A percentile compares a stretch with the other conserved stretches of the same genome.
phyloP scores from a whole-genome alignment of 1,284 basidiomycete species.

The Trametes polyzona region DNA sequence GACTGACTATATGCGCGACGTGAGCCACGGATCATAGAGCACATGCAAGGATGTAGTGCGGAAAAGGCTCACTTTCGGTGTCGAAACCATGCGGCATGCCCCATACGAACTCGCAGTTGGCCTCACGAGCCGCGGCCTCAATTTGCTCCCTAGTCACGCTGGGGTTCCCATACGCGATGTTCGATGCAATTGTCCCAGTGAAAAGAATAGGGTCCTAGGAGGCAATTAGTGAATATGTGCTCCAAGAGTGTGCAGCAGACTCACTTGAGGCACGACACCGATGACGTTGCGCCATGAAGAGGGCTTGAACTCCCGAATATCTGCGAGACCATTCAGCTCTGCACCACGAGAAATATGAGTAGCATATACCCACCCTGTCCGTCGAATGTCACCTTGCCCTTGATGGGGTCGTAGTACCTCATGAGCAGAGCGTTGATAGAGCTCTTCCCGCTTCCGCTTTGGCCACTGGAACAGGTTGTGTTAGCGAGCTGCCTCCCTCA shows the following conservation, averaged over 20 bases:
- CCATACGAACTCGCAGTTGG: constrained; percentile 97
- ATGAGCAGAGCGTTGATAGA: constrained; percentile 89
- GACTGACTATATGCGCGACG: constrained; percentile 55
- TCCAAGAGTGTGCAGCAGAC: background rate
- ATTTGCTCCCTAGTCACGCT: constrained; percentile 81
- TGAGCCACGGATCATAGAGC: background rate
- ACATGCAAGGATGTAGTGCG: constrained; percentile 29
- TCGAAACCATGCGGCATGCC: constrained; percentile 87
- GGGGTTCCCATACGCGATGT: constrained; percentile 88
- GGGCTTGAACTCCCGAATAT: constrained; percentile 84
- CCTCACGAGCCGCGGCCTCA: constrained; percentile 84
- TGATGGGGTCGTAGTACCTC: constrained; percentile 90
- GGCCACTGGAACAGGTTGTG: constrained; percentile 56
- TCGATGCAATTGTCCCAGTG: constrained; percentile 89
- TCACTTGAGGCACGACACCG: constrained; percentile 83
- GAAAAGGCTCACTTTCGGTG: constrained; percentile 59
- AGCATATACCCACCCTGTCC: constrained; percentile 64
- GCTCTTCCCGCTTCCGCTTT: constrained; percentile 90
- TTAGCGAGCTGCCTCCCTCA: background rate
- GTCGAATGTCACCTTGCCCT: constrained; percentile 83
- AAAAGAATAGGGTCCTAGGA: constrained; percentile 75
- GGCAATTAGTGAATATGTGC: background rate
- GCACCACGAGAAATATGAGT: background rate
- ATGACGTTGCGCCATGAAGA: constrained; percentile 87
- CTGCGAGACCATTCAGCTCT: constrained; percentile 39